Percentiles rank a stretch among this genome's conserved stretches.
Conservation (phyloP, 805 yeast genomes). For the Ogataea trehaloabstinens region DNA sequence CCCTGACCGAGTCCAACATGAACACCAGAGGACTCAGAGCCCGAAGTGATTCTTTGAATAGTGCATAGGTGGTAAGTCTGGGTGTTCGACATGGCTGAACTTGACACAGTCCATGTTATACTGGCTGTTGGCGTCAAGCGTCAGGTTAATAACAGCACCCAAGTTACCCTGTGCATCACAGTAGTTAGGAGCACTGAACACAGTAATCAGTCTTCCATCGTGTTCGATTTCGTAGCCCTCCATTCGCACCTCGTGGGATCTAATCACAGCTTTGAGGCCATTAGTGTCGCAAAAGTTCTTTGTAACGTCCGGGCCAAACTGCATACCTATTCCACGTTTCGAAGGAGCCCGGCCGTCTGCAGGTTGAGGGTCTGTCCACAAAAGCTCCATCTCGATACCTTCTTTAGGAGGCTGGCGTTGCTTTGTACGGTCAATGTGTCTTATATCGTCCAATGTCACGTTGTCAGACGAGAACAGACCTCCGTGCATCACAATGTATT, state of each 20-base stretch:
- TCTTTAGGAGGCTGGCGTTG: slow-evolving; percentile 80
- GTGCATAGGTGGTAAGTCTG: slow-evolving; percentile 92
- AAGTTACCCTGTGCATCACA: slow-evolving; percentile 89
- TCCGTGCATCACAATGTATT: slow-evolving; percentile 91
- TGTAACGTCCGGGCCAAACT: slow-evolving; percentile 96
- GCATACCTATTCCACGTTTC: slow-evolving; percentile 92
- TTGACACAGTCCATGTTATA: slow-evolving; percentile 52
- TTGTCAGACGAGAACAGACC: slow-evolving; percentile 83
- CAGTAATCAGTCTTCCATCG: slow-evolving; percentile 80
- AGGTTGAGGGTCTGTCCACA: slow-evolving; percentile 96
- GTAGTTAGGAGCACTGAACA: slow-evolving; percentile 97
- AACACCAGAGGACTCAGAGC: slow-evolving; percentile 13
- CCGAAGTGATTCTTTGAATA: slow-evolving; percentile 56
- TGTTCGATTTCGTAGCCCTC: slow-evolving; percentile 89
- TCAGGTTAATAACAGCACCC: slow-evolving; percentile 84
- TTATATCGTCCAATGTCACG: slow-evolving; percentile 71
- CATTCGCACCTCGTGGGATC: slow-evolving; percentile 96
- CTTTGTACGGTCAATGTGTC: slow-evolving; percentile 64
- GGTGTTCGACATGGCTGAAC: slow-evolving; percentile 85
- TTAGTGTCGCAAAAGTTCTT: slow-evolving; percentile 70
- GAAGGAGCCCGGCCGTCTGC: slow-evolving; percentile 78
- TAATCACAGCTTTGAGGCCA: slow-evolving; percentile 70
- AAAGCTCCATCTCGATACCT: slow-evolving; percentile 92
- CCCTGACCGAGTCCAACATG: not conserved
- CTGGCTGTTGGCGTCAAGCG: slow-evolving; percentile 43